Conservation (phyloP, 1,284 basidiomycete genomes). For the Ganoderma lucidum region DNA sequence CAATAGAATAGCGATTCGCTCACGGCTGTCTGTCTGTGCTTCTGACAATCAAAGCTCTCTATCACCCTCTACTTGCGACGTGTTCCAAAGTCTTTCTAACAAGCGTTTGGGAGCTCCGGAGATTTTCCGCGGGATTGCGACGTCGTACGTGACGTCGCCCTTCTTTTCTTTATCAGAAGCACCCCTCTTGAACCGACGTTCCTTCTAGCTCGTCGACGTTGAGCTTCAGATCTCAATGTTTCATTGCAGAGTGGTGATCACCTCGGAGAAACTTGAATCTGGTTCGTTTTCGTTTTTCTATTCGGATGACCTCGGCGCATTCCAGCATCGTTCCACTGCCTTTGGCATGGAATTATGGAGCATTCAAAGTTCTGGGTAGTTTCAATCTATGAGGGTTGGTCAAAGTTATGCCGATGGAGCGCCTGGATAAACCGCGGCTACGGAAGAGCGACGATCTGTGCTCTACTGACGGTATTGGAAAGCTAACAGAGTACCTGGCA, state of each 20-base stretch:
- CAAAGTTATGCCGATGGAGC: not conserved
- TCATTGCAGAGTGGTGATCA: not conserved
- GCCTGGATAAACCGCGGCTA: constrained; percentile 6
- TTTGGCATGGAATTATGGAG: not conserved
- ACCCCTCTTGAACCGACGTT: not conserved
- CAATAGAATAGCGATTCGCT: constrained; percentile 11
- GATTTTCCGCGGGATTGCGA: not conserved
- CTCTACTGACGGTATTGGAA: not conserved
- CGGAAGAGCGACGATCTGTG: not conserved
- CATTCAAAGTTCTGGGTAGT: not conserved
- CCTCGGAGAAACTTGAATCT: not conserved
- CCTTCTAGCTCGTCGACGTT: not conserved
- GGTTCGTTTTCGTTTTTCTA: not conserved
- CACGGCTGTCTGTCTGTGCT: not conserved
- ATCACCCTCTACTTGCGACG: not conserved
- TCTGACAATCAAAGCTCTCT: not conserved
- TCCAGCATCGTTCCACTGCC: not conserved
- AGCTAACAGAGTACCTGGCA: too few relatives aligned
- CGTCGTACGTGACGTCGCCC: not conserved
- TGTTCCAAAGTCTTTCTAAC: not conserved
- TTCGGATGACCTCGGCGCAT: too few relatives aligned
- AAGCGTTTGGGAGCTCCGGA: not conserved
- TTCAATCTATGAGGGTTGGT: not conserved
- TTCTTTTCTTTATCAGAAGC: constrained; percentile 1
- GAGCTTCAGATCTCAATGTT: not conserved